These are phyloP conservation scores for Termitomyces heimii DNA, from an alignment of 768 basidiomycete species.

Conservation along the genomic window DNA sequence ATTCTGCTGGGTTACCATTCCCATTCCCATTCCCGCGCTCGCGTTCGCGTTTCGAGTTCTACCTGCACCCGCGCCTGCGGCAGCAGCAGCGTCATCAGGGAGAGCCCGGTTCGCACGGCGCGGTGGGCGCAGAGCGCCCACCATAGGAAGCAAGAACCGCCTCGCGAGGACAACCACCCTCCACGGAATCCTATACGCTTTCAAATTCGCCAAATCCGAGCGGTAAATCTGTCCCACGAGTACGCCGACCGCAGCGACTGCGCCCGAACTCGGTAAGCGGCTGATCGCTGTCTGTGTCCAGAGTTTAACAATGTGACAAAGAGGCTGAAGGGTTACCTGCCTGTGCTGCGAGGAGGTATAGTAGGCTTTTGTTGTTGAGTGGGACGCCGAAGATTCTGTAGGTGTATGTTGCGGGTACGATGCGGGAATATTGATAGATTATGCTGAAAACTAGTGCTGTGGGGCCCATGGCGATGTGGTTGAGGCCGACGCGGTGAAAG, in stretches of 20 bases:
- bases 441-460: conserved; percentile 73
- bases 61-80: no score
- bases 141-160: conserved; percentile 56
- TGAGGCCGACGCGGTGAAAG: conserved; percentile 63
- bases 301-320: no score
- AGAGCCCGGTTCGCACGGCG: conserved; percentile 69
- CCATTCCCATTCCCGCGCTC: no score
- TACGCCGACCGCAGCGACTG: conserved; percentile 59
- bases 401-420: conserved; percentile 71
- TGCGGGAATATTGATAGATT: conserved; percentile 75
- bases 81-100: conserved; percentile 57
- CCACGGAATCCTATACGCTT: conserved; percentile 71
- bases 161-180: conserved; percentile 47
- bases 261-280: conserved; percentile 59
- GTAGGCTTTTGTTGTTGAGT: conserved; percentile 71
- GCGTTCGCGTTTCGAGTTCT: conserved; percentile 5
- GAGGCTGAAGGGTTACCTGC: conserved; percentile 63
- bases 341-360: conserved; percentile 68
- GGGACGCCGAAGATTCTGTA: conserved; percentile 72
- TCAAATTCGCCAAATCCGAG: conserved; percentile 74
- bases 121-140: conserved; percentile 60
- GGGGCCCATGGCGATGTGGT: conserved; percentile 72
- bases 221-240: conserved; percentile 75
- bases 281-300: conserved; percentile 70
- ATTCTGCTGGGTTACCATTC: conserved; percentile 17